Base-by-base conservation (phyloP, 2,329 filamentous ascomycete genomes). In the Tolypocladium ovalisporum region DNA sequence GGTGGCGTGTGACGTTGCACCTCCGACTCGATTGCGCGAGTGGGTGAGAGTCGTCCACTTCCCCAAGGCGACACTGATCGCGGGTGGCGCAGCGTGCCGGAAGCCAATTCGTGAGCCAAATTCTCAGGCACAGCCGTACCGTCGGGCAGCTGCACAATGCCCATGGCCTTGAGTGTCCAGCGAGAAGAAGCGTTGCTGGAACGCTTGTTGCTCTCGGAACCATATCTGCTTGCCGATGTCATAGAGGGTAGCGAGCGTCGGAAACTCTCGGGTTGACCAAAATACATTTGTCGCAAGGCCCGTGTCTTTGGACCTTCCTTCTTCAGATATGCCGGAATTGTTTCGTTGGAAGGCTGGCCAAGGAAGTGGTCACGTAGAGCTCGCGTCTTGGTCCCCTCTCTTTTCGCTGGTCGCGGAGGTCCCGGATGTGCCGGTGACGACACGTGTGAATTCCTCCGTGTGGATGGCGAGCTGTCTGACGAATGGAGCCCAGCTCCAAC, bases 111-210 rank as follows among this genome's bases (percentile, higher is more conserved):
- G 39, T 73, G 63, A 15, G 77, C 78, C 44, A 83, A 70, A 3
- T 73, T 72, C 60, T 83, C 79, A 7, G 79, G 80, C 3, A 81
- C 63, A 59, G 78, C 79, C 53, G 77, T 75, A n/a, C 80, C 75
- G 60, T 83, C 75, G 5, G 77, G 73, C 73, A 81, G 76, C 60
- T 75, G 77, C 3, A 80, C 77, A 22, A 82, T 73, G 12, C 75
- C 76, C 75, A 78, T 77, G 47, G 76, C 75, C 55, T 77, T 78
- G 58, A 79, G 68, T 6, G 71, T 68, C 76, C 76, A 79, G 42
- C 73, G 69, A 55, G 75, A 73, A 8, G 75, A 77, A 8, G 71
- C 72, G 54, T 67, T 73, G 63, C 72, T 75, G 3, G 65, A 56
- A 12, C 68, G 65, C 40, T 62, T 64, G 3, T 62, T 57, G 8